Conservation (phyloP, 2,329 filamentous ascomycete genomes). For the Trichoderma sp. region DNA sequence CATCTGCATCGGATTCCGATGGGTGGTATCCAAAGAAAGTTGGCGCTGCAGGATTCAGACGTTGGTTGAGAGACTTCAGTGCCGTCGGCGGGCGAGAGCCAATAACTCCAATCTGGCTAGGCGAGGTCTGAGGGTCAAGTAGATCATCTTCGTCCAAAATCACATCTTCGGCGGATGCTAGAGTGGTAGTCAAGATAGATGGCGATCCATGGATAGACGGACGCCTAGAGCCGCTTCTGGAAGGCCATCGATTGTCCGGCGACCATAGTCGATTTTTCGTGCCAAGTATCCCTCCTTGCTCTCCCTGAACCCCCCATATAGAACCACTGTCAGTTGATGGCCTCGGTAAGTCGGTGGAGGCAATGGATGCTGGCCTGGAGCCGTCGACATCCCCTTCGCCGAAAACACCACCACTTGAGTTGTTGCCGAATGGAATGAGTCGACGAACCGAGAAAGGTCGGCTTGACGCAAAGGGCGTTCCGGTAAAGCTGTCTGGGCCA, state of each 20-base stretch:
- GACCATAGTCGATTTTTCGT: conserved; percentile 68
- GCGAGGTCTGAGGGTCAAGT: conserved; percentile 53
- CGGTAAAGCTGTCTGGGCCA: conserved; percentile 43
- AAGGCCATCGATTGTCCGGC: conserved; percentile 52
- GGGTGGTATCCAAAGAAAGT: conserved; percentile 76
- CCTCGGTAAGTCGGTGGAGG: conserved; percentile 69
- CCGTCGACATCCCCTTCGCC: conserved; percentile 59
- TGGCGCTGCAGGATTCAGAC: conserved; percentile 84
- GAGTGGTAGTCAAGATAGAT: conserved; percentile 59
- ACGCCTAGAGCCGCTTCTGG: conserved; percentile 73
- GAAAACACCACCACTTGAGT: conserved; percentile 50
- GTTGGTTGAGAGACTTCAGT: conserved; percentile 54
- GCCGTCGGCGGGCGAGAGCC: conserved; percentile 68
- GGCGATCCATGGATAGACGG: conserved; percentile 80
- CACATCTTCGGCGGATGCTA: conserved; percentile 65
- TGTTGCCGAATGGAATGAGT: conserved; percentile 54
- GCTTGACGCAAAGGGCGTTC: conserved; percentile 36
- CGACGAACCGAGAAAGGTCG: conserved; percentile 45
- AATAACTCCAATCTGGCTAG: conserved; percentile 69
- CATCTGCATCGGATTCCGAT: conserved; percentile 46
- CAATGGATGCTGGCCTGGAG: conserved; percentile 69
- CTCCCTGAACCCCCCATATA: conserved; percentile 66
- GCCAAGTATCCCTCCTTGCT: conserved; percentile 42
- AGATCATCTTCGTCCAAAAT: conserved; percentile 62
- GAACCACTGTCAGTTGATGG: conserved; percentile 78